phyloP scores from a whole-genome alignment of 352 stramenopile species.

The Sclerospora graminicola region DNA sequence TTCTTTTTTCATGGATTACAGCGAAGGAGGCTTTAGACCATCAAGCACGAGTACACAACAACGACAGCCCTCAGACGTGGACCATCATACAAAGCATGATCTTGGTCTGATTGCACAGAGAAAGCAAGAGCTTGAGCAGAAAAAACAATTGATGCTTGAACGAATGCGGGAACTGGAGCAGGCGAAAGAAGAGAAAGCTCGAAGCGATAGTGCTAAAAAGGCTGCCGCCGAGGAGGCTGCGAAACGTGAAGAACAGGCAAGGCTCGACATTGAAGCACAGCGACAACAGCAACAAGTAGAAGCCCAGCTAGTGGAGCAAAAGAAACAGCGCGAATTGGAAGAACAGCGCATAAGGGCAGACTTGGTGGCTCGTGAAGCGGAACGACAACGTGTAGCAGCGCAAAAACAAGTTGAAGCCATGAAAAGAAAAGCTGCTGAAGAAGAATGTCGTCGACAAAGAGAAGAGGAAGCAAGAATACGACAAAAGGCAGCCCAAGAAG shows the following conservation, averaged over 20 bases:
- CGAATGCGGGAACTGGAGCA: conserved; percentile 34
- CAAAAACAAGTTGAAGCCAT: conserved; percentile 15
- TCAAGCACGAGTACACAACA: conserved; percentile 1
- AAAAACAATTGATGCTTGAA: conserved; percentile 44
- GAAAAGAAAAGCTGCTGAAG: conserved; percentile 26
- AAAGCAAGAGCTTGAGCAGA: conserved; percentile 46
- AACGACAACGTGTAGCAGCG: conserved; percentile 18
- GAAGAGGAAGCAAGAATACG: conserved; percentile 26
- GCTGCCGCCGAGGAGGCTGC: conserved; percentile 14
- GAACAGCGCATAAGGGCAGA: conserved; percentile 26
- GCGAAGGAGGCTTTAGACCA: conserved; percentile 1
- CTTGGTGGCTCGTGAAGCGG: conserved; percentile 23
- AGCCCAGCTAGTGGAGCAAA: conserved; percentile 22
- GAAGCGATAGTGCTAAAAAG: conserved; percentile 33
- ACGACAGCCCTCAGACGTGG: conserved; percentile 3
- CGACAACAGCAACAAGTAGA: conserved; percentile 24
- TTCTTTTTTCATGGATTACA: conserved; percentile 59
- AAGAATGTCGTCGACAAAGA: conserved; percentile 29
- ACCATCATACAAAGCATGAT: conserved; percentile 29
- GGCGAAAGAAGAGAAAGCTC: conserved; percentile 40
- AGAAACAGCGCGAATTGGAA: conserved; percentile 39
- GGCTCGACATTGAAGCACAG: conserved; percentile 15
- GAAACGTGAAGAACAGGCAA: conserved; percentile 12
- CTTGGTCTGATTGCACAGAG: conserved; percentile 46
- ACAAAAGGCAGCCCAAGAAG: conserved; percentile 23